Conservation (phyloP, 78 protist species). For the Bigelowiella natans region DNA sequence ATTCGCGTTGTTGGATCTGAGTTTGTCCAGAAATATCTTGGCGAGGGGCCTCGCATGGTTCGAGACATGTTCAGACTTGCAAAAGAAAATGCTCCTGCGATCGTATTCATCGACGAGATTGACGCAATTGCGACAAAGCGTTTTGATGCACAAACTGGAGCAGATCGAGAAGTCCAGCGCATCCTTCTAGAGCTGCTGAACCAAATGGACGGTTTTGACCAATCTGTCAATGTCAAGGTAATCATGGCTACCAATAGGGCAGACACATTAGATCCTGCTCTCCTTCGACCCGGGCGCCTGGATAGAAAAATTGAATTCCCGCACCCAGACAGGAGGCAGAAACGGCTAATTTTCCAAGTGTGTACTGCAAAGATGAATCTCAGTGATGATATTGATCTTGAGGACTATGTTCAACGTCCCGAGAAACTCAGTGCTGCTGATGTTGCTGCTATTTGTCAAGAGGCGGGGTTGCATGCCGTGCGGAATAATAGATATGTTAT, state of each 20-base stretch:
- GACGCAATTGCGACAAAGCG: conserved; percentile 97
- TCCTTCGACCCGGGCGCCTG: conserved; percentile 98
- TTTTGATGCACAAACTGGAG: conserved; percentile 91
- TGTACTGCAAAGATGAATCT: conserved; percentile 92
- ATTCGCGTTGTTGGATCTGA: conserved; percentile 95
- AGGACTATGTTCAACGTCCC: conserved; percentile 84
- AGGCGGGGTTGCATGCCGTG: conserved; percentile 99
- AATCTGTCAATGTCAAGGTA: conserved; percentile 93
- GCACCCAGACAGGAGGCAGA: conserved; percentile 95
- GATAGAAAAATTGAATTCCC: conserved; percentile 95
- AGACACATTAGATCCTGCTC: conserved; percentile 99
- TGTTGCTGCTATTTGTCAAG: conserved; percentile 92
- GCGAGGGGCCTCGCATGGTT: conserved; percentile 99
- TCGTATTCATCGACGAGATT: conserved; percentile 99
- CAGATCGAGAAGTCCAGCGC: conserved; percentile 99
- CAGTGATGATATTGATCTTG: conserved; percentile 97
- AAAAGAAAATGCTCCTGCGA: conserved; percentile 93
- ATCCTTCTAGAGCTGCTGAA: conserved; percentile 95
- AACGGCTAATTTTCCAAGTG: conserved; percentile 92
- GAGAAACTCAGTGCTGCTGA: conserved; percentile 93
- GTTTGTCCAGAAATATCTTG: conserved; percentile 99
- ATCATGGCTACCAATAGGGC: conserved; percentile 99
- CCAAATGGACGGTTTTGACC: conserved; percentile 99
- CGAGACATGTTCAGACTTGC: conserved; percentile 61
- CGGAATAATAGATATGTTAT: conserved; percentile 94